These are phyloP conservation scores for Podochytrium sp. DNA, from an alignment of 192 early-diverging fungal genomes.

Conservation along the genomic window DNA sequence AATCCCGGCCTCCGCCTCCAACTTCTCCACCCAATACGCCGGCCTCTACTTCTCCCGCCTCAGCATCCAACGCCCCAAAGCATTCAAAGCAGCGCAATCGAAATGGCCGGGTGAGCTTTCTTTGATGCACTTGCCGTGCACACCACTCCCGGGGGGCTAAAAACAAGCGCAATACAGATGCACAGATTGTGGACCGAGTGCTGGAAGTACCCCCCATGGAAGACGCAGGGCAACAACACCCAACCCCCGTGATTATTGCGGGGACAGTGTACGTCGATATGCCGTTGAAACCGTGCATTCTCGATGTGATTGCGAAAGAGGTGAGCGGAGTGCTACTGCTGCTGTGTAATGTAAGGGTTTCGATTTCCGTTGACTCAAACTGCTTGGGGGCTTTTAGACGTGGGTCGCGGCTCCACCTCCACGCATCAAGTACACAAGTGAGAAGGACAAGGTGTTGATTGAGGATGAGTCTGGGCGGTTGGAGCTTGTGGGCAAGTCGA, in stretches of 20 bases:
- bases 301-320: slow-evolving; percentile 85
- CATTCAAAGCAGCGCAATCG: slow-evolving; percentile 56
- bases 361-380: background rate
- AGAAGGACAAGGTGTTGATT: slow-evolving; percentile 64
- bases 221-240: slow-evolving; percentile 9
- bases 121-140: too few species aligned
- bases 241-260: slow-evolving; percentile 69
- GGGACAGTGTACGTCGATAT: slow-evolving; percentile 92
- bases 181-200: slow-evolving; percentile 60
- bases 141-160: background rate
- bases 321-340: slow-evolving; percentile 47
- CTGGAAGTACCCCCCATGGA: slow-evolving; percentile 72
- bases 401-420: slow-evolving; percentile 67
- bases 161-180: background rate
- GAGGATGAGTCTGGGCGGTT: slow-evolving; percentile 96
- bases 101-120: slow-evolving; percentile 50
- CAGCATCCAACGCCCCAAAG: slow-evolving; percentile 60
- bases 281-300: slow-evolving; percentile 85
- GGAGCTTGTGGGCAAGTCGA: slow-evolving; percentile 63
- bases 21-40: slow-evolving; percentile 84
- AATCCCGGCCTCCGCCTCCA: background rate
- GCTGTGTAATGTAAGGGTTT: slow-evolving; percentile 3
- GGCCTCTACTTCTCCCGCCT: slow-evolving; percentile 84
- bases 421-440: slow-evolving; percentile 69
- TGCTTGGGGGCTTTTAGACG: too few species aligned